Evolutionary conservation across 2,329 filamentous ascomycete genomes (phyloP), one percentile per base, ranked within the genome.

Genomic region (Fusarium globosum): DNA sequence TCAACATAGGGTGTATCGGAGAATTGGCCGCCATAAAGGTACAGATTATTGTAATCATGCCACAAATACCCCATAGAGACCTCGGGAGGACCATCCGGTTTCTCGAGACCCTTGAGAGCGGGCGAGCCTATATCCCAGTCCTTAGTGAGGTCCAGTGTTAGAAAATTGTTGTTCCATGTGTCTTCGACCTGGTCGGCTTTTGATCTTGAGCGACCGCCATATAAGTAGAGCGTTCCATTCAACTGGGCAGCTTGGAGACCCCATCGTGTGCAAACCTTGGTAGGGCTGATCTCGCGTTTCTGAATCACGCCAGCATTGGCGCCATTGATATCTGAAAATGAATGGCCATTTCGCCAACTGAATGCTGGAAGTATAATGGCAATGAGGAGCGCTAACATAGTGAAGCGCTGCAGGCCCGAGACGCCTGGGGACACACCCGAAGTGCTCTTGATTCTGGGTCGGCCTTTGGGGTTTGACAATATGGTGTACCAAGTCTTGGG

Each of bases 141-240:
- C 71, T 89, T 89, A 7, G 90, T 93, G 13, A 95, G 85, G 75
- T 94, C 91, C n/a, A 95, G 82, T 0, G 88, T 88, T 33, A 95
- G 82, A 76, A 95, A 92, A 79, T 94, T 86, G 77, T 94, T 94
- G 75, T 92, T 94, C 93, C 93, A 95, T 3, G 89, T 92, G 77
- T 94, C 83, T 11, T 84, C 81, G 4, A 83, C 86, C 76, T 95
- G 92, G 41, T 86, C 86, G 20, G 86, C 80, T 21, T 86, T 80
- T 3, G 85, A 88, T 56, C 86, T 92, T 20, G 89, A 87, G 73
- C 92, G 87, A 33, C 93, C 93, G 41, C 93, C 93, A 74, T 94
- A 95, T 61, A 94, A 88, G 79, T 94, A 95, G 7, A 95, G 78
- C 0, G 92, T 95, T 20, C 92, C 93, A 73, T 94, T 94, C 21